Evolutionary conservation across 768 basidiomycete species (phyloP).

Genomic region (Hydnomerulius pinastri): DNA sequence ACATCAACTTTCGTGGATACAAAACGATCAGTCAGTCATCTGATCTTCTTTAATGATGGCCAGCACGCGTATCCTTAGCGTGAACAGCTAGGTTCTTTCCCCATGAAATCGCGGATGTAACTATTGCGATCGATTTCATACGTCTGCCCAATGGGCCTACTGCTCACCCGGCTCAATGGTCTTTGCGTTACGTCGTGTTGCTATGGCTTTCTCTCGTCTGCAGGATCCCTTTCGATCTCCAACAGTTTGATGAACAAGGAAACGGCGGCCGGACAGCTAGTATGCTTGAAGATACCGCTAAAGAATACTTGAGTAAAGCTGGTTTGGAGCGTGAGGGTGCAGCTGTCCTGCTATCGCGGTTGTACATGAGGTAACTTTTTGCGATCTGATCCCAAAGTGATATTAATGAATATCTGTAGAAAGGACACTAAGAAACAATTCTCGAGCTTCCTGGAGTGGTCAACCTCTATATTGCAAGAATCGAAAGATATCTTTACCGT

Average conservation of each 20-base stretch:
- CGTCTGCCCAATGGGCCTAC: constrained; percentile 45
- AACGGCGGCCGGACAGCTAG: constrained; percentile 54
- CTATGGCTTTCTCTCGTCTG: constrained; percentile 95
- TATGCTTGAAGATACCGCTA: constrained; percentile 59
- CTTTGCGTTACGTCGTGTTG: constrained; percentile 78
- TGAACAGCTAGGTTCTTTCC: constrained; percentile 87
- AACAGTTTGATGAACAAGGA: constrained; percentile 73
- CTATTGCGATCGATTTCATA: constrained; percentile 71
- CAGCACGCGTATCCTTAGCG: constrained; percentile 17
- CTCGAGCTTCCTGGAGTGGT: constrained; percentile 53
- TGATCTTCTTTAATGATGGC: constrained; percentile 3
- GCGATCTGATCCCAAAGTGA: neutral
- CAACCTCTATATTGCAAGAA: constrained; percentile 38
- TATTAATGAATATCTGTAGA: constrained; percentile 37
- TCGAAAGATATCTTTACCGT: constrained; percentile 55
- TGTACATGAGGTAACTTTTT: constrained; percentile 73
- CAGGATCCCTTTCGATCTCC: constrained; percentile 90
- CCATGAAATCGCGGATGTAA: constrained; percentile 83
- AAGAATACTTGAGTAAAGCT: constrained; percentile 57
- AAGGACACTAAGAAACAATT: constrained; percentile 58
- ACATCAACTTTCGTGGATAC: constrained; percentile 86
- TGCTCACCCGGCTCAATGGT: constrained; percentile 60
- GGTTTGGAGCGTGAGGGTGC: constrained; percentile 88
- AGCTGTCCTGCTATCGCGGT: constrained; percentile 73
- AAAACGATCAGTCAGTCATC: constrained; percentile 82